Evolutionary conservation across 2,329 filamentous ascomycete species (phyloP).

Genomic region (Tolypocladium ophioglossoides): DNA sequence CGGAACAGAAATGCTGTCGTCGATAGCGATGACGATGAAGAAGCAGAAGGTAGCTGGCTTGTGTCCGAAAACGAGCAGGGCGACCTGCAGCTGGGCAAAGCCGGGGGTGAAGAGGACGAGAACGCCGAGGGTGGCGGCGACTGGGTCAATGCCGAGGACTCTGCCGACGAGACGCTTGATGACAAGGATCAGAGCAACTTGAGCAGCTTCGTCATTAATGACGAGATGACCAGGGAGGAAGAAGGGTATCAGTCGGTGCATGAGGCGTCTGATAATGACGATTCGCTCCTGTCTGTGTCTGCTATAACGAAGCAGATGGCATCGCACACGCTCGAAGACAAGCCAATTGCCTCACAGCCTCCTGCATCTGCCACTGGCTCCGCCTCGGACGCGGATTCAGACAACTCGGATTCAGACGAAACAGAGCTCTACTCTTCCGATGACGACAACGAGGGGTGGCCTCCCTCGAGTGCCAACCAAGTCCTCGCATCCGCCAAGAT

Average conservation of each 20-base stretch:
- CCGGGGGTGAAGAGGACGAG: slow-evolving; percentile 79
- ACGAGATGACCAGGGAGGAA: slow-evolving; percentile 29
- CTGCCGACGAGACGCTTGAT: slow-evolving; percentile 42
- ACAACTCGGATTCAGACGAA: slow-evolving; percentile 20
- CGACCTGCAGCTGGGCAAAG: slow-evolving; percentile 54
- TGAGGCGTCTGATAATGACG: slow-evolving; percentile 17
- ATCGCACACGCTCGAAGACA: slow-evolving; percentile 23
- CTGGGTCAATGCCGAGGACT: slow-evolving; percentile 63
- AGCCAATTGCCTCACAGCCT: background rate
- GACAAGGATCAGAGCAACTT: slow-evolving; percentile 42
- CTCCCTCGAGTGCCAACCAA: slow-evolving; percentile 19
- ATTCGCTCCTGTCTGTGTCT: slow-evolving; percentile 23
- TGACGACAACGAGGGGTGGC: slow-evolving; percentile 14
- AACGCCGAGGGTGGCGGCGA: slow-evolving; percentile 81
- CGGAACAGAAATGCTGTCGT: slow-evolving; percentile 46
- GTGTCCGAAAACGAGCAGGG: slow-evolving; percentile 58
- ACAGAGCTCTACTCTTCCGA: slow-evolving; percentile 30
- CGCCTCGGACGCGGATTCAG: slow-evolving; percentile 19
- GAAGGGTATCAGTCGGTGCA: slow-evolving; percentile 14
- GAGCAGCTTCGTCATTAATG: slow-evolving; percentile 44
- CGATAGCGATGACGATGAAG: slow-evolving; percentile 60
- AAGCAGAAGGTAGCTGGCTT: slow-evolving; percentile 69
- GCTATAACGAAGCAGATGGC: slow-evolving; percentile 27
- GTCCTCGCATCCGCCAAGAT: slow-evolving; percentile 81
- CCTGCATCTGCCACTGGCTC: slow-evolving; percentile 11